phyloP scores from a whole-genome alignment of 768 basidiomycete genomes.

The Pilatotrama ljubarskyi region DNA sequence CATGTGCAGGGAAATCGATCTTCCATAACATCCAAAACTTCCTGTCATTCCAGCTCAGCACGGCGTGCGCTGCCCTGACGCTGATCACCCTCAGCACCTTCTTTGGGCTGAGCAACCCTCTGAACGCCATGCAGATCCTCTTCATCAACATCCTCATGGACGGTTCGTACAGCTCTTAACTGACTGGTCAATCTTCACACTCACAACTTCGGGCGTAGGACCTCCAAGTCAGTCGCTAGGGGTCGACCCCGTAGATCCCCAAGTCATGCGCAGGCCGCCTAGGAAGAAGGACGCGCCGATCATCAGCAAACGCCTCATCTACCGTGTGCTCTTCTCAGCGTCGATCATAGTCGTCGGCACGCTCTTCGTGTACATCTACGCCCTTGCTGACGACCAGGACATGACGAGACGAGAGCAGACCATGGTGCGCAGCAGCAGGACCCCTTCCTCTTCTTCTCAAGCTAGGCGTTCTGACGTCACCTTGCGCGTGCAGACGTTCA shows the following conservation, averaged over 20 bases:
- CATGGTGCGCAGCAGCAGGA: slow-evolving; percentile 63
- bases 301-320: slow-evolving; percentile 70
- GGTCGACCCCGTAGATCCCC: slow-evolving; percentile 93
- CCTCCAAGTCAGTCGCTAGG: slow-evolving; percentile 95
- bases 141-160: slow-evolving; percentile 99
- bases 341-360: slow-evolving; percentile 89
- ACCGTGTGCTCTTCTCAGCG: slow-evolving; percentile 89
- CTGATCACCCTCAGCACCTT: slow-evolving; percentile 93
- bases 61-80: slow-evolving; percentile 94
- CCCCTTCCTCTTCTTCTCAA: neutral
- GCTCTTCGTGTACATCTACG: slow-evolving; percentile 82
- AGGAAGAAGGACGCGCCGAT: slow-evolving; percentile 89
- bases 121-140: slow-evolving; percentile 99
- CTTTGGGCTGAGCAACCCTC: slow-evolving; percentile 84
- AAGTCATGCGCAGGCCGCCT: slow-evolving; percentile 92
- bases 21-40: slow-evolving; percentile 99
- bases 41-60: slow-evolving; percentile 94
- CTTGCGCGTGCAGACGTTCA: slow-evolving; percentile 80
- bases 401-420: slow-evolving; percentile 91
- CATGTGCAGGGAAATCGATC: slow-evolving; percentile 79
- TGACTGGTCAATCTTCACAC: neutral
- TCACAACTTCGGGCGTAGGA: slow-evolving; percentile 43
- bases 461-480: neutral
- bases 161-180: slow-evolving; percentile 43
- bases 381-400: slow-evolving; percentile 71